These are phyloP conservation scores for Cyclostephanos tholiformis DNA, from an alignment of 108 stramenopile species.

Conservation along the genomic window DNA sequence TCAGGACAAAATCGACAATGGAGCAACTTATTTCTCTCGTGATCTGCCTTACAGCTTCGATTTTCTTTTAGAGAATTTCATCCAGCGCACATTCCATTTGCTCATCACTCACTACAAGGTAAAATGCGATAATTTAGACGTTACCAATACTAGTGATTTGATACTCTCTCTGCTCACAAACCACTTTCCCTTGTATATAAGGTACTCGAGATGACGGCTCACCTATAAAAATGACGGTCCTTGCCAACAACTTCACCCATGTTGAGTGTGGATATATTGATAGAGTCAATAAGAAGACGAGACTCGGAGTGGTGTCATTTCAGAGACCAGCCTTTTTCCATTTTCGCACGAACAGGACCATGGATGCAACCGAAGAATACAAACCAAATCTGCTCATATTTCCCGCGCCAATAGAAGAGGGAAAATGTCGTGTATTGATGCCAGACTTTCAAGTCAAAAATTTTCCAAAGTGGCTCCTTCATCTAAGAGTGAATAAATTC, in stretches of 20 bases:
- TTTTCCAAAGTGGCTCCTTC: conserved; percentile 44
- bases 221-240: conserved; percentile 45
- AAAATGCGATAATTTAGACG: not conserved
- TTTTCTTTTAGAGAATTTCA: conserved; percentile 70
- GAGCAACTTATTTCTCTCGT: conserved; percentile 54
- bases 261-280: conserved; percentile 49
- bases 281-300: conserved; percentile 19
- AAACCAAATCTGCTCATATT: conserved; percentile 33
- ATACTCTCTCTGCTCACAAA: conserved; percentile 7
- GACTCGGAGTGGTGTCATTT: conserved; percentile 51
- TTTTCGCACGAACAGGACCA: conserved; percentile 27
- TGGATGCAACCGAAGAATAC: conserved; percentile 11
- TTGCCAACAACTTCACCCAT: conserved; percentile 48
- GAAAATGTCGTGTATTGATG: conserved; percentile 45
- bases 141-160: not conserved
- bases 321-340: conserved; percentile 51
- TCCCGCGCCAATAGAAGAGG: conserved; percentile 40
- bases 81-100: conserved; percentile 88
- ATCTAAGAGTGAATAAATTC: conserved; percentile 49
- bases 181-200: conserved; percentile 17
- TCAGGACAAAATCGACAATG: conserved; percentile 28
- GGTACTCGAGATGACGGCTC: conserved; percentile 48
- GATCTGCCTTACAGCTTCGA: conserved; percentile 84
- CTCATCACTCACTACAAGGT: conserved; percentile 55
- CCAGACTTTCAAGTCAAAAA: not conserved